Percentiles rank a stretch among this genome's conserved stretches.
Conservation (phyloP, 1,284 basidiomycete genomes). For the Anthracocystis walkeri region DNA sequence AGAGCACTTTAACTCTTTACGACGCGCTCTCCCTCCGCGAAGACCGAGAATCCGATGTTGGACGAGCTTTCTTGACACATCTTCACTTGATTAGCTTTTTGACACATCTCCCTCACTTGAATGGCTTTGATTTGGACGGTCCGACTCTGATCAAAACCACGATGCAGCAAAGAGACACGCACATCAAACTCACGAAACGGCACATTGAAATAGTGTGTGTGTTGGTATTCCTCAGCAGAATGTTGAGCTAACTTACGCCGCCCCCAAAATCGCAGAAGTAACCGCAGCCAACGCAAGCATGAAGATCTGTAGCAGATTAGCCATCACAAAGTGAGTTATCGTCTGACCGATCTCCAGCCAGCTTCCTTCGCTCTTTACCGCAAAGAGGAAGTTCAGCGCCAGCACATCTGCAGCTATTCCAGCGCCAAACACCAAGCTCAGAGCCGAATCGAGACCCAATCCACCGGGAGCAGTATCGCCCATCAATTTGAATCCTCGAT, state of each 20-base stretch:
- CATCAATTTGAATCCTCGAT: constrained; percentile 45
- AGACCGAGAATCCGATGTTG: neutral
- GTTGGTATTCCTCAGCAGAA: too few species aligned
- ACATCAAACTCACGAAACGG: too few species aligned
- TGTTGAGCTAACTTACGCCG: neutral
- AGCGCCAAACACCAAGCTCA: constrained; percentile 57
- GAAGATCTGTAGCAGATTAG: constrained; percentile 82
- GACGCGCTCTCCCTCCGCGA: constrained; percentile 1
- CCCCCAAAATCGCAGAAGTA: constrained; percentile 36
- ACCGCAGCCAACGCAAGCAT: constrained; percentile 68
- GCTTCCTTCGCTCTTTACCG: constrained; percentile 84
- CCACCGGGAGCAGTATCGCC: constrained; percentile 53
- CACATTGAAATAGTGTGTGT: too few species aligned
- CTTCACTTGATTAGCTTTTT: neutral
- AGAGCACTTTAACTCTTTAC: neutral
- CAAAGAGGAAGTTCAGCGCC: constrained; percentile 84
- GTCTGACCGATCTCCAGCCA: constrained; percentile 92
- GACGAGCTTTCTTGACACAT: too few species aligned
- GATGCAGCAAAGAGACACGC: neutral
- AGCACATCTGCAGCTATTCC: constrained; percentile 62
- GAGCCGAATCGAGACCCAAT: constrained; percentile 42
- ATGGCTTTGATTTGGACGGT: neutral
- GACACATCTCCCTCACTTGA: constrained; percentile 3
- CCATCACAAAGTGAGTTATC: constrained; percentile 88
- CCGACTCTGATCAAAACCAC: neutral